phyloP scores from a whole-genome alignment of 106 monocot genomes.

The Apostasia shenzhenica region DNA sequence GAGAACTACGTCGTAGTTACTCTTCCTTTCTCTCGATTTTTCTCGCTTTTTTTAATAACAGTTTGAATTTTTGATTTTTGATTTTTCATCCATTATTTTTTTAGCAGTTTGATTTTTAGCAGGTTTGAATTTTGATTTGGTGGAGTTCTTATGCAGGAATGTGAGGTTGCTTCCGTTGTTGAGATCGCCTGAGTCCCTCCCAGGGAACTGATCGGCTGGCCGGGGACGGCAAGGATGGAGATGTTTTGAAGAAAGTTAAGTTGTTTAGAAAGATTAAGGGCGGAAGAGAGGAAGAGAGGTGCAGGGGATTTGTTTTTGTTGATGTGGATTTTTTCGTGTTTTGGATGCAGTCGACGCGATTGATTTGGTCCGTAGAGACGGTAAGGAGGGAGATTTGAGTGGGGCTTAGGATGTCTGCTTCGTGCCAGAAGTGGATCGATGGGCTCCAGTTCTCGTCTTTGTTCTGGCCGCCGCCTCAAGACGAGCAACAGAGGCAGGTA shows the following conservation, averaged over 20 bases:
- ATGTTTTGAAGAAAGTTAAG: not conserved
- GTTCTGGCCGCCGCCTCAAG: constrained; percentile 78
- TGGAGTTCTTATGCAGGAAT: not conserved
- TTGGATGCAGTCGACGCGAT: not conserved
- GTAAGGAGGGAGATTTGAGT: not conserved
- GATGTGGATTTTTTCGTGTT: not conserved
- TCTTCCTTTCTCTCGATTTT: not conserved
- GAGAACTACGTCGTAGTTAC: not conserved
- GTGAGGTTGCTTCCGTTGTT: not conserved
- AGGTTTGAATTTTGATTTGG: not conserved
- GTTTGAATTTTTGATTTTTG: too few species aligned
- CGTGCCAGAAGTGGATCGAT: constrained; percentile 75
- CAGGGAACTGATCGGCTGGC: not conserved
- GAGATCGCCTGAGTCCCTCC: not conserved
- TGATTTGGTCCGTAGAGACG: not conserved
- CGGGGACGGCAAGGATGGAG: not conserved
- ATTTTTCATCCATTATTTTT: not conserved
- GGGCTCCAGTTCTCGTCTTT: constrained; percentile 80
- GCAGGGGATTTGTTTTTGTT: not conserved
- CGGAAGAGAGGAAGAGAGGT: not conserved
- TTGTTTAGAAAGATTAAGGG: not conserved
- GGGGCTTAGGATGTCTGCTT: constrained; percentile 12
- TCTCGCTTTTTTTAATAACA: not conserved
- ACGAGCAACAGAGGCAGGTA: constrained; percentile 82
- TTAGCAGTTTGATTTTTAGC: not conserved